A percentile compares a stretch with the other conserved stretches of the same genome.
These are phyloP conservation scores for Chimonanthus praecox DNA, from an alignment of 164 flowering plant genomes.

Conservation along the genomic window DNA sequence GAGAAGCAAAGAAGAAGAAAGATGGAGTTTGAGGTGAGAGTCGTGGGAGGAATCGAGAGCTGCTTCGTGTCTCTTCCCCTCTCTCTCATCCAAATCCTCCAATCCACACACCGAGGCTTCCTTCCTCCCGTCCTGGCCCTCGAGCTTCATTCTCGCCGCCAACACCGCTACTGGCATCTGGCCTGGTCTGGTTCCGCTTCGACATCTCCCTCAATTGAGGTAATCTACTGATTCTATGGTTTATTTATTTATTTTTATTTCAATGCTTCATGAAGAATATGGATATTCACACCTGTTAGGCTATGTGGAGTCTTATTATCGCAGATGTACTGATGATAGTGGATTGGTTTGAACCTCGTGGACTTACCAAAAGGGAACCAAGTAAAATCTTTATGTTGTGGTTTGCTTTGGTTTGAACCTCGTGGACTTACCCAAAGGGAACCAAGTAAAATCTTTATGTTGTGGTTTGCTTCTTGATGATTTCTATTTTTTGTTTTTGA, in stretches of 20 bases:
- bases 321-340: neutral
- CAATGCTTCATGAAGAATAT: neutral
- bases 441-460: neutral
- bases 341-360: neutral
- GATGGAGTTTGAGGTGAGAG: slow-evolving; percentile 74
- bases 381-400: too few relatives aligned
- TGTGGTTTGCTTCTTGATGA: too few relatives aligned
- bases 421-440: neutral
- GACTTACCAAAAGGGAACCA: neutral
- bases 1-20: slow-evolving; percentile 26
- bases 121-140: slow-evolving; percentile 63
- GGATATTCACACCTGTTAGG: too few relatives aligned
- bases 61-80: slow-evolving; percentile 87
- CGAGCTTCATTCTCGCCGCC: slow-evolving; percentile 51
- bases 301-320: neutral
- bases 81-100: slow-evolving; percentile 65
- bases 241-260: neutral
- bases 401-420: neutral
- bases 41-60: slow-evolving; percentile 59
- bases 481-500: too few relatives aligned
- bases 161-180: slow-evolving; percentile 46
- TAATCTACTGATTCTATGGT: slow-evolving; percentile 7
- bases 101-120: slow-evolving; percentile 34
- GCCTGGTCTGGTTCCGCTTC: slow-evolving; percentile 95
- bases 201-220: slow-evolving; percentile 72